Percentiles rank a stretch among this genome's conserved stretches.
Conservation (phyloP, 2,329 filamentous ascomycete genomes). For the Cercospora sp. region DNA sequence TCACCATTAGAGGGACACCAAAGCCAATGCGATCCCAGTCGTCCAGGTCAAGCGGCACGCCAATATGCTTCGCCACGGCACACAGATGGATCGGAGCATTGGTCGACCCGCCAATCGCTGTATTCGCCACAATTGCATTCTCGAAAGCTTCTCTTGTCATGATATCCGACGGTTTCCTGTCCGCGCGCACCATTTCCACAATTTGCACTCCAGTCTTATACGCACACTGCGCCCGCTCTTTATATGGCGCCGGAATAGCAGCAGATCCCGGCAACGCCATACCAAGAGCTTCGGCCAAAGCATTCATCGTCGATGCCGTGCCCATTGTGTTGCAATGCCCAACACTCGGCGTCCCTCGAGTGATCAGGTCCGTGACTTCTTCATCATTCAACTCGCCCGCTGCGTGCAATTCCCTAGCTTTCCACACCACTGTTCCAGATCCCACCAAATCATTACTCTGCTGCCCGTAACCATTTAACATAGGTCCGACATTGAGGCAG, state of each 20-base stretch:
- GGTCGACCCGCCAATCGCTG: slow-evolving; percentile 58
- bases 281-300: slow-evolving; percentile 36
- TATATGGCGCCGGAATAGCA: slow-evolving; percentile 36
- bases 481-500: slow-evolving; percentile 38
- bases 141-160: slow-evolving; percentile 59
- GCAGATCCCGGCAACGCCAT: slow-evolving; percentile 37
- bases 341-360: slow-evolving; percentile 33
- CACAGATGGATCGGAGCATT: slow-evolving; percentile 60
- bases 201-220: slow-evolving; percentile 37
- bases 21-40: slow-evolving; percentile 58
- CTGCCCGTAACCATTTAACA: slow-evolving; percentile 36
- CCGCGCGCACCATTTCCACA: slow-evolving; percentile 36
- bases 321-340: slow-evolving; percentile 40
- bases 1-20: slow-evolving; percentile 54
- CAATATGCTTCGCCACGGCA: slow-evolving; percentile 57
- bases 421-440: slow-evolving; percentile 37
- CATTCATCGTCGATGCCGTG: slow-evolving; percentile 39
- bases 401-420: slow-evolving; percentile 36
- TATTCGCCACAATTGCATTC: slow-evolving; percentile 58
- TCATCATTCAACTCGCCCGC: slow-evolving; percentile 34
- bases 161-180: slow-evolving; percentile 52
- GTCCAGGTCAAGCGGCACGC: slow-evolving; percentile 53
- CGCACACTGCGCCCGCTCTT: slow-evolving; percentile 35
- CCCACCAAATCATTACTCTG: slow-evolving; percentile 29
- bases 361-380: slow-evolving; percentile 34